A percentile compares a stretch with the other conserved stretches of the same genome.
Conservation (phyloP, 345 rosid genomes). For the Lumnitzera racemosa region DNA sequence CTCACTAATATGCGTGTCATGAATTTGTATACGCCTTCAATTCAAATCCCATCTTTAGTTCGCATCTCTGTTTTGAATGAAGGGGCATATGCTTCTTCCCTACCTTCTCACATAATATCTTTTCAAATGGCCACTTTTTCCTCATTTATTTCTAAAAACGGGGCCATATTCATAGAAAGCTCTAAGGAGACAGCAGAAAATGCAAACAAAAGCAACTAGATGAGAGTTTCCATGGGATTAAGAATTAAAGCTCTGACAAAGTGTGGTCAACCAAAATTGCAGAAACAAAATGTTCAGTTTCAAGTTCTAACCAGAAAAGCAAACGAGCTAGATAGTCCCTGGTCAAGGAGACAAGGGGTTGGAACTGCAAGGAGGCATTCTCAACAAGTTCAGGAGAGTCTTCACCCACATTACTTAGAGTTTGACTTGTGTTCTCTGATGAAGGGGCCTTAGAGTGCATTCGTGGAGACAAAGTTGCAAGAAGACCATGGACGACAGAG, state of each 20-base stretch:
- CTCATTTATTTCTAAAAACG: too few relatives aligned
- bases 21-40: too few relatives aligned
- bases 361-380: slow-evolving; percentile 80
- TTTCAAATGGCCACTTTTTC: too few relatives aligned
- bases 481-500: slow-evolving; percentile 89
- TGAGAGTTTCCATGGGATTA: background rate
- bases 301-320: slow-evolving; percentile 70
- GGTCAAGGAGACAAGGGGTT: slow-evolving; percentile 65
- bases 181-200: too few relatives aligned
- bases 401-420: slow-evolving; percentile 40
- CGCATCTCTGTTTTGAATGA: too few relatives aligned
- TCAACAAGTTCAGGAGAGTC: slow-evolving; percentile 74
- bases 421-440: slow-evolving; percentile 42
- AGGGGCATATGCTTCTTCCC: too few relatives aligned
- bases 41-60: too few relatives aligned
- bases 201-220: too few relatives aligned
- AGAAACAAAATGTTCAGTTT: slow-evolving; percentile 5
- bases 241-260: background rate
- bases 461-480: slow-evolving; percentile 84
- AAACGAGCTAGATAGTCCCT: slow-evolving; percentile 93
- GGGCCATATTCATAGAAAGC: too few relatives aligned
- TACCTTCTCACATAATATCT: too few relatives aligned
- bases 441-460: slow-evolving; percentile 71
- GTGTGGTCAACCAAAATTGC: background rate
- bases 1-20: too few relatives aligned